Evolutionary conservation across 2,329 filamentous ascomycete species (phyloP).

Genomic region (Plenodomus tracheiphilus): DNA sequence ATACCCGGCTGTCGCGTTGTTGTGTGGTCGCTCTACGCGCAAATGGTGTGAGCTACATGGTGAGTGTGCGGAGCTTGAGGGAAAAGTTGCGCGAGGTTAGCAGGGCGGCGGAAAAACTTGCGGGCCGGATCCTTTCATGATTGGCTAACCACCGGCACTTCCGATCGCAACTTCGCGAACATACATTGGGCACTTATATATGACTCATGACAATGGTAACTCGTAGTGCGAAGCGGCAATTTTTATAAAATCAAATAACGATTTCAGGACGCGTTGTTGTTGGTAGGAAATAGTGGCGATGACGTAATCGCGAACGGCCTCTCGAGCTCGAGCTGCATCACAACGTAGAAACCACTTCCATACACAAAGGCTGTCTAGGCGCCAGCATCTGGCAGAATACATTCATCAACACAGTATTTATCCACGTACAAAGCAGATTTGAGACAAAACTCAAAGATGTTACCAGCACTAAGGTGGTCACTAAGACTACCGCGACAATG

Average conservation of each 20-base stretch:
- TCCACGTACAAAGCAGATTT: background rate
- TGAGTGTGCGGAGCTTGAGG: constrained; percentile 4
- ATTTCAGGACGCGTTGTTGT: too few relatives aligned
- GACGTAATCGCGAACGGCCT: too few relatives aligned
- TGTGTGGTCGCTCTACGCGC: constrained; percentile 13
- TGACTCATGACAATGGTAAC: too few relatives aligned
- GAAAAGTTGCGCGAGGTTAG: background rate
- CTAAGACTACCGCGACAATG: constrained; percentile 30
- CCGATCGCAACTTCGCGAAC: background rate
- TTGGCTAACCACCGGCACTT: constrained; percentile 3
- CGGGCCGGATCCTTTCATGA: constrained; percentile 8
- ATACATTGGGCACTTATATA: too few relatives aligned
- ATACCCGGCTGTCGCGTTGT: constrained; percentile 13
- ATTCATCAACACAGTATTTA: background rate
- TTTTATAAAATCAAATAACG: too few relatives aligned
- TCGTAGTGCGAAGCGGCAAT: too few relatives aligned
- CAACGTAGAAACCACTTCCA: too few relatives aligned
- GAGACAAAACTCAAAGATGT: constrained; percentile 18
- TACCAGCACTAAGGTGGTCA: constrained; percentile 31
- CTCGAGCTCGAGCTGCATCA: too few relatives aligned
- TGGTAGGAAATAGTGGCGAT: too few relatives aligned
- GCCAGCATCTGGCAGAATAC: background rate
- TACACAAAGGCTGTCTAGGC: too few relatives aligned
- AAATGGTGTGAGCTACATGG: constrained; percentile 13
- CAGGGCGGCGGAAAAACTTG: constrained; percentile 5